Conservation (phyloP, 2,329 filamentous ascomycete species). For the Mariannaea sp. region DNA sequence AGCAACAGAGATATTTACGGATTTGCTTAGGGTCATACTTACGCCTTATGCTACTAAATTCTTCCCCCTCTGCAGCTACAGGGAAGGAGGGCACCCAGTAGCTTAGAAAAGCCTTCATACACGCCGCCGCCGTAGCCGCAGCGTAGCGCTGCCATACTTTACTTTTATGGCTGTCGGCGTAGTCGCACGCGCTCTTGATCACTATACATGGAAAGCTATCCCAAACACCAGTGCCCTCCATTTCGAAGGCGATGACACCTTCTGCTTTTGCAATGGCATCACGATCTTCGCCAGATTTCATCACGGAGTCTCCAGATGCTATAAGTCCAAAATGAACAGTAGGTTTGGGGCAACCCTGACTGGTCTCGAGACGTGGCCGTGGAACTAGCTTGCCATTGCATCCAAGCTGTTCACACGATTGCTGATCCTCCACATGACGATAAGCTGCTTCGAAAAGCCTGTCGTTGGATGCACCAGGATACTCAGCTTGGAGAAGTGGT, state of each 20-base stretch:
- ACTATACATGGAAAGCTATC: conserved; percentile 42
- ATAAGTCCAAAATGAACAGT: conserved; percentile 41
- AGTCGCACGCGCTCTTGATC: conserved; percentile 47
- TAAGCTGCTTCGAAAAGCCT: not conserved
- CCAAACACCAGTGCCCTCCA: conserved; percentile 43
- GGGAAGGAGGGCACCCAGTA: not conserved
- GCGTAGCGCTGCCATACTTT: conserved; percentile 25
- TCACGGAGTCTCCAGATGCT: conserved; percentile 46
- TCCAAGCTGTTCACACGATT: not conserved
- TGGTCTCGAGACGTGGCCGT: not conserved
- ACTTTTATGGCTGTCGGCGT: conserved; percentile 46
- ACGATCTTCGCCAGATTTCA: conserved; percentile 43
- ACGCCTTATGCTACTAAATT: not conserved
- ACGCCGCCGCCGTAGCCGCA: conserved; percentile 22
- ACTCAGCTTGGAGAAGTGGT: not conserved
- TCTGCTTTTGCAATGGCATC: conserved; percentile 40
- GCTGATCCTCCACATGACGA: not conserved
- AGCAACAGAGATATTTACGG: not conserved
- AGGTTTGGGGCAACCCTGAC: conserved; percentile 3
- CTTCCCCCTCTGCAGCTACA: not conserved
- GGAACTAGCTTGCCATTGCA: not conserved
- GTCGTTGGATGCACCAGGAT: not conserved
- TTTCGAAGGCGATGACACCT: conserved; percentile 42
- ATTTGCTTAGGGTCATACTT: not conserved
- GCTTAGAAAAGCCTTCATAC: conserved; percentile 14